phyloP scores from a whole-genome alignment of 257 asterid species.

The Solanum pinnatisectum region DNA sequence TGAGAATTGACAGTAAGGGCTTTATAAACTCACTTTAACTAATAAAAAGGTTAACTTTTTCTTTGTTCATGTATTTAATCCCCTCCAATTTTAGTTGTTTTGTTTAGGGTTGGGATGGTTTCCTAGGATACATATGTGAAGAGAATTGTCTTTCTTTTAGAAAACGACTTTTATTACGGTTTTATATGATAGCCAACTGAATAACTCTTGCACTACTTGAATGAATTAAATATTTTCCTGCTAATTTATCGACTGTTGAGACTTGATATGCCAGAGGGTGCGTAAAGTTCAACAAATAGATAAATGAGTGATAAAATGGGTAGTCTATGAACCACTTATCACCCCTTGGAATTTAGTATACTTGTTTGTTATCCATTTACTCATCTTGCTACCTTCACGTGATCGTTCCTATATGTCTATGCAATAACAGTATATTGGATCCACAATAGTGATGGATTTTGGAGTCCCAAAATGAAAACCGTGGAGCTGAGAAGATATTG shows the following conservation, averaged over 20 bases:
- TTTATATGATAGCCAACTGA: background rate
- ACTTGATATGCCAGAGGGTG: background rate
- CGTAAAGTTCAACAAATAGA: background rate
- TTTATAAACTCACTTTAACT: background rate
- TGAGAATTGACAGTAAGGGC: slow-evolving; percentile 90
- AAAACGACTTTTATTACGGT: background rate
- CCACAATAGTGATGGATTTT: background rate
- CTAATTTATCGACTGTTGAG: background rate
- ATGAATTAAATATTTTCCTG: background rate
- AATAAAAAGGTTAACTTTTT: background rate
- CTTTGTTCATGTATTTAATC: background rate
- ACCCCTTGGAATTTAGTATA: background rate
- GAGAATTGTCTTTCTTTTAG: background rate
- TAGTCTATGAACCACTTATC: background rate
- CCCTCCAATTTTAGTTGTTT: background rate
- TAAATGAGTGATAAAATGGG: background rate
- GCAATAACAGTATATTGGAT: background rate
- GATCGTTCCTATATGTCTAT: background rate
- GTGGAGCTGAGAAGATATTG: background rate
- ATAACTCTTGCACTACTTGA: background rate
- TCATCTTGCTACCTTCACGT: background rate
- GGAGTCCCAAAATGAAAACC: background rate
- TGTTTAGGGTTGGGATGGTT: background rate
- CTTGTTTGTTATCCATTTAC: background rate
- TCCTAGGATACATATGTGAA: background rate